phyloP scores from a whole-genome alignment of 768 basidiomycete species.

The Sporobolomyces roseus region DNA sequence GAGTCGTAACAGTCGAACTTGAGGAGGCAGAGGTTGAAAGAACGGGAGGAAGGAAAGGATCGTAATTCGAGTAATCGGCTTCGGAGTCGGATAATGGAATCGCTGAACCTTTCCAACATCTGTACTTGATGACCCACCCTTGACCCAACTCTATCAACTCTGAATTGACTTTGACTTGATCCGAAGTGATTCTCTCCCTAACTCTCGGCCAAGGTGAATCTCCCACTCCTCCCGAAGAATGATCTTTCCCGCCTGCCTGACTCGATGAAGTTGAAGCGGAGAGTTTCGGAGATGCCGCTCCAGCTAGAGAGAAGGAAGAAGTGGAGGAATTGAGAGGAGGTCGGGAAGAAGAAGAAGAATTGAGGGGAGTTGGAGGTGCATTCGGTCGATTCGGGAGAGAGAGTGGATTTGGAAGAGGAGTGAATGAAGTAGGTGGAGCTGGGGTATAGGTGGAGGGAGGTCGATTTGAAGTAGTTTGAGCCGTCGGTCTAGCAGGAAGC shows the following conservation, averaged over 20 bases:
- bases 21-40: no score
- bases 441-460: background rate
- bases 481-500: background rate
- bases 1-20: background rate
- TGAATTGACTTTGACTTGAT: background rate
- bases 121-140: constrained; percentile 28
- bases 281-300: background rate
- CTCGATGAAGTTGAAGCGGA: background rate
- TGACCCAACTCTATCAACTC: constrained; percentile 23
- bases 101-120: constrained; percentile 26
- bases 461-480: background rate
- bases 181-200: background rate
- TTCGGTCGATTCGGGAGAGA: constrained; percentile 11
- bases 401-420: background rate
- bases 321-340: background rate
- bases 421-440: no score
- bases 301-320: background rate
- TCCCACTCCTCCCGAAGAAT: background rate
- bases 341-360: background rate
- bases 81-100: background rate
- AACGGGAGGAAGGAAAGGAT: constrained; percentile 5
- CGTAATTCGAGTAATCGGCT: background rate
- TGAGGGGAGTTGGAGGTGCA: background rate
- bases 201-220: constrained; percentile 12
- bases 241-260: background rate